phyloP scores from a whole-genome alignment of 2,329 filamentous ascomycete genomes.

The Fusarium compactum region DNA sequence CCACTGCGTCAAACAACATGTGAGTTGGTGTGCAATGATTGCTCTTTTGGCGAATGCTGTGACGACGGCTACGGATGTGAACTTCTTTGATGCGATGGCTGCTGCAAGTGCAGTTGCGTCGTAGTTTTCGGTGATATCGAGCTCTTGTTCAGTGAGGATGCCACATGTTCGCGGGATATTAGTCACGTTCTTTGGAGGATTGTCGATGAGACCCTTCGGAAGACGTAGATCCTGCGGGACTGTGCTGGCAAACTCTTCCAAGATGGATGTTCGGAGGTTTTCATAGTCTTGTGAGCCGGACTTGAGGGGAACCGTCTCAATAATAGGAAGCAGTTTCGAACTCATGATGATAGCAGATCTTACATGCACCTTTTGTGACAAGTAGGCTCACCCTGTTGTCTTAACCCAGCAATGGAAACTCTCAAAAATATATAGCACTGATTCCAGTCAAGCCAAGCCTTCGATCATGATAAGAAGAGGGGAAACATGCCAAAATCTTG shows the following conservation, averaged over 20 bases:
- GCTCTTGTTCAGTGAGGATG: conserved; percentile 58
- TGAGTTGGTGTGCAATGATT: conserved; percentile 68
- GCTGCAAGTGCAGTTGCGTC: conserved; percentile 57
- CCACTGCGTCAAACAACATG: conserved; percentile 63
- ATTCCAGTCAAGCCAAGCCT: no score
- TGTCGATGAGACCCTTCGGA: conserved; percentile 8
- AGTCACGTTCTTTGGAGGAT: conserved; percentile 32
- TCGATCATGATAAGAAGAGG: not conserved
- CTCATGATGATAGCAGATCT: not conserved
- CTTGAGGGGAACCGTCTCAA: not conserved
- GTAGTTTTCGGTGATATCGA: conserved; percentile 62
- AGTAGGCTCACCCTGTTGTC: no score
- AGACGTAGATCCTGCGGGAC: not conserved
- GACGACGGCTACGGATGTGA: conserved; percentile 56
- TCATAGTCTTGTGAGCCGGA: not conserved
- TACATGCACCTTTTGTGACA: no score
- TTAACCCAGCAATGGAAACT: no score
- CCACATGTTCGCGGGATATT: conserved; percentile 50
- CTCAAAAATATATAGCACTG: no score
- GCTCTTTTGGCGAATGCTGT: conserved; percentile 65
- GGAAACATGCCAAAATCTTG: not conserved
- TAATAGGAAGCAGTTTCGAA: not conserved
- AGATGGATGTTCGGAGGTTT: not conserved
- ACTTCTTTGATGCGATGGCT: conserved; percentile 52
- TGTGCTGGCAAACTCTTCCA: not conserved